These are phyloP conservation scores for Russula virescens DNA, from an alignment of 768 basidiomycete genomes.

Conservation along the genomic window DNA sequence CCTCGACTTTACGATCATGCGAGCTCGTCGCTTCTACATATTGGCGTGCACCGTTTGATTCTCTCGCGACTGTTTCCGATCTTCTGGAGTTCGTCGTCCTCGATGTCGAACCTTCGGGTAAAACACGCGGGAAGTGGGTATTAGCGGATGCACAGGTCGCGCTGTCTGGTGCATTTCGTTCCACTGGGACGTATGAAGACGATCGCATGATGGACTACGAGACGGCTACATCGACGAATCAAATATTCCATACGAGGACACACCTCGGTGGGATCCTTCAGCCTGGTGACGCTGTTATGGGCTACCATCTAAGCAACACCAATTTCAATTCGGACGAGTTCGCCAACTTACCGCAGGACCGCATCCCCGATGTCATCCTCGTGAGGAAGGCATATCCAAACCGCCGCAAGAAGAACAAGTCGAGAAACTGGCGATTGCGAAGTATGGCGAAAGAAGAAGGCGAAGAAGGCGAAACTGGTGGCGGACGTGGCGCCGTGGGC, in stretches of 20 bases:
- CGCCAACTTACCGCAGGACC: slow-evolving; percentile 53
- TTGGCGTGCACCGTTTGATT: slow-evolving; percentile 89
- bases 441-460: slow-evolving; percentile 91
- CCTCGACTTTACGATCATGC: slow-evolving; percentile 73
- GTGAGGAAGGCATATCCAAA: slow-evolving; percentile 96
- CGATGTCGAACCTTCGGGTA: slow-evolving; percentile 83
- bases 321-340: slow-evolving; percentile 94
- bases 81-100: slow-evolving; percentile 93
- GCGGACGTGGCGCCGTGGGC: slow-evolving; percentile 81
- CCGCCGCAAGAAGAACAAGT: slow-evolving; percentile 81
- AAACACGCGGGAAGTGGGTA: slow-evolving; percentile 68
- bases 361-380: slow-evolving; percentile 87
- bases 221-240: slow-evolving; percentile 51
- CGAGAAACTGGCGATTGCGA: slow-evolving; percentile 81
- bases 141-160: slow-evolving; percentile 90
- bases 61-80: slow-evolving; percentile 76
- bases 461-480: slow-evolving; percentile 76
- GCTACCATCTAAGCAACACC: slow-evolving; percentile 80
- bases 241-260: slow-evolving; percentile 93
- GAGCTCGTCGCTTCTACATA: slow-evolving; percentile 76
- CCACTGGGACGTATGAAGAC: slow-evolving; percentile 34
- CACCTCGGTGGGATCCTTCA: slow-evolving; percentile 92
- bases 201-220: slow-evolving; percentile 58
- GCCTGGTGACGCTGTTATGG: slow-evolving; percentile 89
- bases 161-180: slow-evolving; percentile 71